Base-by-base conservation (phyloP, 2,329 filamentous ascomycete species). In the Calonectria pauciramosa region DNA sequence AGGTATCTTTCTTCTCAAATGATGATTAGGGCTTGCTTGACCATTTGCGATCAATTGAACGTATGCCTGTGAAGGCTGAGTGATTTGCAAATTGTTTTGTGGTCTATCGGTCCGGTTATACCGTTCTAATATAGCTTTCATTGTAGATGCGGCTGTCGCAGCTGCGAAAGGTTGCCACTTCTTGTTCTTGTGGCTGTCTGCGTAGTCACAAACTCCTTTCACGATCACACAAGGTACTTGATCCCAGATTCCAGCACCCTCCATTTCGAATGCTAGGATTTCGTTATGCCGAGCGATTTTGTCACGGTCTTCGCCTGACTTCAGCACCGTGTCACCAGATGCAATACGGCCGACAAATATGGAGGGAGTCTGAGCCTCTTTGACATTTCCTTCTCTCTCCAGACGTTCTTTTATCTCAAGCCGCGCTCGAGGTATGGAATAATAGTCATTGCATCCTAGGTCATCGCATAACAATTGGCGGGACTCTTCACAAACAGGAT, bases 311-410 rank as follows among this genome's bases (percentile, higher is more conserved):
- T n/a, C 49, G 23, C 30, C 51, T 13, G 83, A 84, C 52, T 85
- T 86, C 72, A 89, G 85, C 1, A 88, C 84, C 2, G 78, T 80
- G 76, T 68, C 65, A 1, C 32, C 65, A 3, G 65, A 68, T 4
- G 32, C 65, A 68, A 68, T 54, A 1, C 47, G 68, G 0, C 87
- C 86, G 36, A 87, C 78, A 64, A 86, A 84, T 0, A 88, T 68
- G 13, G 36, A 54, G 8, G 77, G 76, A 3, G 67, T 23, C 30
- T 54, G 59, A 13, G 26, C 38, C 9, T 23, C 14, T 16, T 28
- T 80, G 20, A 47, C 1, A 47, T 82, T 80, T 20, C 82, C 75
- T 1, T 76, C 66, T 4, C 82, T 73, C 30, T 76, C 60, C 4
- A 41, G 34, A 18, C 23, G 34, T 5, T 32, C 8, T 16, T 11